Base-by-base conservation (phyloP, 2,329 filamentous ascomycete species). In the Myotisia sp. region DNA sequence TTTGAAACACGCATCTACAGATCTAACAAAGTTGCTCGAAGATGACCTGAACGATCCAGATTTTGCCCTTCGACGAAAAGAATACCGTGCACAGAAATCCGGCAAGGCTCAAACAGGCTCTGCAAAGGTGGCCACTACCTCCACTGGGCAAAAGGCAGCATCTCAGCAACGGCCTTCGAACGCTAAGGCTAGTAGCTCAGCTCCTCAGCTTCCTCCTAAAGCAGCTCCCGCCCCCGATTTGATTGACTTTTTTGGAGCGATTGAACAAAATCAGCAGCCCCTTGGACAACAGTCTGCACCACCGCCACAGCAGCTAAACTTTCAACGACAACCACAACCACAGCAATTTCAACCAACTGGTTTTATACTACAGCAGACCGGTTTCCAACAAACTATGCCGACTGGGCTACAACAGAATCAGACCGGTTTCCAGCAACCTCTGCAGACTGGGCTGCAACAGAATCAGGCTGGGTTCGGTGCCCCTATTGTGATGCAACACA, bases 41-140 rank as follows among this genome's bases (percentile, higher is more conserved):
- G 90, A 98, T 46, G 95, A 98, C 52, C 64, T 98, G 29, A 78
- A 86, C 42, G 90, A 98, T 49, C 76, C 84, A 3, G 90, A 98
- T 55, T 98, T 98, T 49, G 90, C 98, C 47, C 71, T 86, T 37
- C 90, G 95, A 47, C 72, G 90, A 41, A 70, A 85, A 46, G 90
- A 98, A 53, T 98, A 93, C 50, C 62, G 95, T 33, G 81, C 83
- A 1, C 83, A 92, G 51, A 79, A 87, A 51, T 79, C 87, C 37
- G 80, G 77, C 9, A 77, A 76, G 51, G 71, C 65, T 48, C 58
- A 58, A 45, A 53, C 6, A 59, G 71, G 65, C 48, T 57, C 58
- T 46, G 53, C 6, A 59, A 55, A 30, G 47, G 55, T 6, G 49
- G 54, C 32, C 47, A 50, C 29, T 55, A 37, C 20, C 20, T 22